Percentiles rank a stretch among this genome's conserved stretches.
Evolutionary conservation across 305 asterid genomes (phyloP).

Genomic region (Ajuga reptans): DNA sequence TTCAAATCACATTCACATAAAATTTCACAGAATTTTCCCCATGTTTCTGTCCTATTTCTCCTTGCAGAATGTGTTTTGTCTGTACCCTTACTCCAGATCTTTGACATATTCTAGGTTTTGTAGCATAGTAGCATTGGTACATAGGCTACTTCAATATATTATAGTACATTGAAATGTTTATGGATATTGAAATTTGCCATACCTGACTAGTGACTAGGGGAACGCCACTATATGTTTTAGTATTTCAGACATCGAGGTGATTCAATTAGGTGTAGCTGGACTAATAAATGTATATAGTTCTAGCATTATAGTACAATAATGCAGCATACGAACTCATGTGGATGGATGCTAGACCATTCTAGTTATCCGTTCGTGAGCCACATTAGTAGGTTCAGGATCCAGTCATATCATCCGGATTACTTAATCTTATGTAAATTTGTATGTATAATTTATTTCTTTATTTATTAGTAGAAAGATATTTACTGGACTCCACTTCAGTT

Average conservation of each 20-base stretch:
- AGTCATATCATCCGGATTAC: background rate
- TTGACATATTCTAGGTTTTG: background rate
- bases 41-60: background rate
- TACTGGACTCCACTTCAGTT: background rate
- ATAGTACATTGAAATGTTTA: too few relatives aligned
- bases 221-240: background rate
- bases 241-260: background rate
- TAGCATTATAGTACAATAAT: background rate
- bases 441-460: background rate
- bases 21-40: background rate
- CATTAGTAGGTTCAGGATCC: conserved; percentile 2
- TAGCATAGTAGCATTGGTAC: background rate
- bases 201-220: background rate
- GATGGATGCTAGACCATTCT: background rate
- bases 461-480: background rate
- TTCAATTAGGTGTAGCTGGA: background rate
- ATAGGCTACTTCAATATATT: background rate
- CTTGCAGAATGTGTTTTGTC: background rate
- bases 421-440: background rate
- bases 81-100: background rate
- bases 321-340: background rate
- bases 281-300: background rate
- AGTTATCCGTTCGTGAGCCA: background rate
- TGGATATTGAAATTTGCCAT: too few relatives aligned
- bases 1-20: background rate